These are phyloP conservation scores for Adenanthera pavonina DNA, from an alignment of 306 rosid species.

Conservation along the genomic window DNA sequence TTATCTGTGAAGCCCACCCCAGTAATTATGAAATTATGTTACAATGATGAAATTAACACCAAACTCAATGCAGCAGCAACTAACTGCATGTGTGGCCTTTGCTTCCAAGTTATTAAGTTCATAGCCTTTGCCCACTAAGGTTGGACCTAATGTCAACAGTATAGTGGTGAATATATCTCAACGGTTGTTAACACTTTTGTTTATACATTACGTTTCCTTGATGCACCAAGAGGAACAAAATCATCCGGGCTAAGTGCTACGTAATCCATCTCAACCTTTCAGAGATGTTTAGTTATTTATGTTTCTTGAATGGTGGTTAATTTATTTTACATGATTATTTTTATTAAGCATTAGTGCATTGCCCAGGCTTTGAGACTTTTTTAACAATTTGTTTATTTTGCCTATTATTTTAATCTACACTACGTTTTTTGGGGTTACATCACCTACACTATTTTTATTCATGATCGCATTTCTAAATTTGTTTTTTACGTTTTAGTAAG, in stretches of 20 bases:
- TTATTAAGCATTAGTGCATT: background rate
- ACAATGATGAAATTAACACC: constrained; percentile 42
- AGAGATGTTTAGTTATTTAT: background rate
- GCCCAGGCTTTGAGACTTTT: background rate
- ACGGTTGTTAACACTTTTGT: background rate
- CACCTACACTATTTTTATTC: background rate
- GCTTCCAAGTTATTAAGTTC: constrained; percentile 33
- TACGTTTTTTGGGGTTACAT: too few species aligned
- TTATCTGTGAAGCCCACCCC: constrained; percentile 40
- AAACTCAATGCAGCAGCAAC: background rate
- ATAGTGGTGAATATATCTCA: background rate
- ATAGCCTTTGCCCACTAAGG: background rate
- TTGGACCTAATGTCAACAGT: background rate
- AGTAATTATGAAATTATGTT: constrained; percentile 12
- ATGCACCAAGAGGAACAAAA: background rate
- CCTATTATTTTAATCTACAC: background rate
- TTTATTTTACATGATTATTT: background rate
- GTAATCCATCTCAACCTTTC: too few species aligned
- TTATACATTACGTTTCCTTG: background rate
- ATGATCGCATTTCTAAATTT: background rate
- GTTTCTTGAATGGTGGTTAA: background rate
- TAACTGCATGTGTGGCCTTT: constrained; percentile 29
- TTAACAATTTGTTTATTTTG: background rate
- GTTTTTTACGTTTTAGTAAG: background rate
- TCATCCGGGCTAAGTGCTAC: background rate